Evolutionary conservation across 2,329 filamentous ascomycete species (phyloP).

Genomic region (Domatiomyces globalis): DNA sequence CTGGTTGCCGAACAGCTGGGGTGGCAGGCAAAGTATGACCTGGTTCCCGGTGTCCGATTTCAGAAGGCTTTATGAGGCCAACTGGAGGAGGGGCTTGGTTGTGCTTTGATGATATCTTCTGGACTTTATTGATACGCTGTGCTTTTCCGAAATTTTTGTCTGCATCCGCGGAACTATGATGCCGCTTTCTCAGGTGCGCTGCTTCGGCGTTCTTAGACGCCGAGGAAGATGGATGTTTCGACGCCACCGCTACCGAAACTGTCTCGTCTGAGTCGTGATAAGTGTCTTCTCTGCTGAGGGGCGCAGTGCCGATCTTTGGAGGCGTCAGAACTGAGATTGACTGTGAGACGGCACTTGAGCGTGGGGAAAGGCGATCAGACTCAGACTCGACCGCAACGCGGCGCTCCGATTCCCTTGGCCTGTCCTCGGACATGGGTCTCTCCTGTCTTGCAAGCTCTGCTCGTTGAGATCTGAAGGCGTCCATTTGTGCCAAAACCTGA

Average conservation of each 20-base stretch:
- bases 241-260: neutral
- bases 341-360: neutral
- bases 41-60: neutral
- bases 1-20: neutral
- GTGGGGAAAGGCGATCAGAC: neutral
- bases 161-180: neutral
- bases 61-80: neutral
- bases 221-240: neutral
- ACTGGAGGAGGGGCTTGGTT: neutral
- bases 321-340: too few species aligned
- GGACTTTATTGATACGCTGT: neutral
- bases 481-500: conserved; percentile 10
- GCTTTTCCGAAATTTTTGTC: neutral
- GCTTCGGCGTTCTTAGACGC: neutral
- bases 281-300: neutral
- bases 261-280: neutral
- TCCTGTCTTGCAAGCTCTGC: neutral
- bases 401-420: neutral
- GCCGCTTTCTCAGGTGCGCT: neutral
- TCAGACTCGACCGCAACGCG: neutral
- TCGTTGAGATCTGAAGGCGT: conserved; percentile 3
- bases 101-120: neutral
- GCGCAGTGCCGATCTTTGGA: neutral
- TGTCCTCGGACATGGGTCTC: neutral
- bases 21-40: neutral